These are phyloP conservation scores for Capsicum pubescens DNA, from an alignment of 257 asterid genomes.

Conservation along the genomic window DNA sequence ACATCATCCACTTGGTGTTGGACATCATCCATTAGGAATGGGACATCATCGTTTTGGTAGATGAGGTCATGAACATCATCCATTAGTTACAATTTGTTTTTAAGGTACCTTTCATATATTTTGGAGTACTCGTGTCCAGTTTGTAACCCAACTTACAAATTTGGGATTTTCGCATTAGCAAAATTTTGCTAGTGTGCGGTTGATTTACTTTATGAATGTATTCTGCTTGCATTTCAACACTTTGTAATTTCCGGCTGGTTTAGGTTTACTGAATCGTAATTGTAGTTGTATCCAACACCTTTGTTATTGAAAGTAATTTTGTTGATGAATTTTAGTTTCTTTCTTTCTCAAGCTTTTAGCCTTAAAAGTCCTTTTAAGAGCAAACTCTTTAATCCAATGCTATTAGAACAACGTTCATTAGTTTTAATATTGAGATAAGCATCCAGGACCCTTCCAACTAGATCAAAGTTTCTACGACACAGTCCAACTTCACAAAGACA, in stretches of 20 bases:
- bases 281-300: background rate
- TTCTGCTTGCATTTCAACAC: background rate
- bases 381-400: too few relatives aligned
- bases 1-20: background rate
- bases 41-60: background rate
- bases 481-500: too few relatives aligned
- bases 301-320: background rate
- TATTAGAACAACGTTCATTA: too few relatives aligned
- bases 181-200: background rate
- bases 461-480: too few relatives aligned
- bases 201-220: background rate
- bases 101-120: background rate
- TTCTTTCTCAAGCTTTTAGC: background rate
- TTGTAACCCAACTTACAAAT: background rate
- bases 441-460: too few relatives aligned
- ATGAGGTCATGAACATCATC: background rate
- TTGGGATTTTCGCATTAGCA: background rate
- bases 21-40: conserved; percentile 7
- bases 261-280: background rate
- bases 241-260: background rate
- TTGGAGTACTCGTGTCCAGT: background rate
- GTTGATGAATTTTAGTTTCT: background rate
- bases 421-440: too few relatives aligned
- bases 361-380: too few relatives aligned
- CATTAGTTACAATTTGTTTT: background rate